A percentile compares a stretch with the other conserved stretches of the same genome.
These are phyloP conservation scores for Penicillium herquei DNA, from an alignment of 495 filamentous ascomycete species.

Conservation along the genomic window DNA sequence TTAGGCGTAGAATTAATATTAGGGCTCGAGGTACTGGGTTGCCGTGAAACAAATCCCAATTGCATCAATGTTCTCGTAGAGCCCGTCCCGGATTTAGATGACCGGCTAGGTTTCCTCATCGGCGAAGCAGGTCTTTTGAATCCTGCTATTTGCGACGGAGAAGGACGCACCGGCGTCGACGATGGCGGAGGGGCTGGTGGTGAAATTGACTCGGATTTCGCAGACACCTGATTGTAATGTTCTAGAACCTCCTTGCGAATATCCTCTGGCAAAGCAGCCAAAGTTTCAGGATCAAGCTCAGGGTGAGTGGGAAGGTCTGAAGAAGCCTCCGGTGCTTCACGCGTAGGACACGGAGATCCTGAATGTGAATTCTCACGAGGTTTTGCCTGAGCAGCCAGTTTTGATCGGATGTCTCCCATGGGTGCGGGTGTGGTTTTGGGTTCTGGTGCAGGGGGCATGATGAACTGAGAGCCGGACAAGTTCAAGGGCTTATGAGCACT, in stretches of 20 bases:
- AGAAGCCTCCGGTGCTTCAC: constrained; percentile 13
- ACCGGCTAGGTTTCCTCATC: constrained; percentile 54
- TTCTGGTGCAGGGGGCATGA: constrained; percentile 78
- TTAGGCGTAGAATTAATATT: constrained; percentile 21
- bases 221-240: constrained; percentile 51
- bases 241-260: constrained; percentile 76
- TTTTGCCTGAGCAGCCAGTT: constrained; percentile 57
- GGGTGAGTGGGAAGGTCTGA: constrained; percentile 46
- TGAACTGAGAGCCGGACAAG: constrained; percentile 79
- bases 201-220: not conserved
- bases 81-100: constrained; percentile 33
- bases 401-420: constrained; percentile 73
- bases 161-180: constrained; percentile 47
- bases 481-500: constrained; percentile 67
- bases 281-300: constrained; percentile 69
- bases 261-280: constrained; percentile 77
- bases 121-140: constrained; percentile 54
- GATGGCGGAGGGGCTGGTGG: constrained; percentile 21
- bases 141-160: constrained; percentile 24
- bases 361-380: constrained; percentile 24
- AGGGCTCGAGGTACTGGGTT: not conserved
- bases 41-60: constrained; percentile 4
- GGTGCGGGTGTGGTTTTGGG: constrained; percentile 72
- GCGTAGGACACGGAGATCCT: constrained; percentile 32
- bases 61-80: constrained; percentile 33